Conservation (phyloP, 2,329 filamentous ascomycete species). For the Thermochaetoides dissita region DNA sequence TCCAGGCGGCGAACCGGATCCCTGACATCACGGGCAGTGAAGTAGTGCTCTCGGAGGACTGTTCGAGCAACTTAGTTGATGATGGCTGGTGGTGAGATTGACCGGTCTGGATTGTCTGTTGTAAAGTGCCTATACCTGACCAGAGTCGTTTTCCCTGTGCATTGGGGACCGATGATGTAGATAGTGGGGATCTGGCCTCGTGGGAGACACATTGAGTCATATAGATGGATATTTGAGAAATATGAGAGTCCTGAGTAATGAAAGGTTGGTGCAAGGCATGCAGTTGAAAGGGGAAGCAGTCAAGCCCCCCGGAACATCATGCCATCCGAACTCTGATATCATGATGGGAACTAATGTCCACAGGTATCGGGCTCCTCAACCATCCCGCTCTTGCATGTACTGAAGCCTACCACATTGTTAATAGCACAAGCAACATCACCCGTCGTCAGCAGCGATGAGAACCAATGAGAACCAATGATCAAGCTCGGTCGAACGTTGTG, state of each 20-base stretch:
- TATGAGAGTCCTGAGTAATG: neutral
- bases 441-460: no score
- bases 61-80: conserved; percentile 26
- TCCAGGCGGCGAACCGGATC: conserved; percentile 17
- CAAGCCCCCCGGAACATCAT: no score
- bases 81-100: conserved; percentile 12
- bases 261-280: no score
- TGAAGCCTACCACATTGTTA: no score
- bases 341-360: no score
- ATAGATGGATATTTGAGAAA: neutral
- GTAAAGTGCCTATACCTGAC: conserved; percentile 18
- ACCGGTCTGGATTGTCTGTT: conserved; percentile 3
- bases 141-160: conserved; percentile 32
- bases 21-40: conserved; percentile 22
- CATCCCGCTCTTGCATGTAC: no score
- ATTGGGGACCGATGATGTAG: conserved; percentile 31
- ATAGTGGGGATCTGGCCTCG: conserved; percentile 13
- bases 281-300: no score
- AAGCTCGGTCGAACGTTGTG: no score
- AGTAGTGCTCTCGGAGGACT: conserved; percentile 21
- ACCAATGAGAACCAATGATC: no score
- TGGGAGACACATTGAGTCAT: neutral
- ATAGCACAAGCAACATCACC: no score
- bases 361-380: no score
- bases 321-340: no score